phyloP scores from a whole-genome alignment of 768 basidiomycete species.

The Calocybe gangraenosa region DNA sequence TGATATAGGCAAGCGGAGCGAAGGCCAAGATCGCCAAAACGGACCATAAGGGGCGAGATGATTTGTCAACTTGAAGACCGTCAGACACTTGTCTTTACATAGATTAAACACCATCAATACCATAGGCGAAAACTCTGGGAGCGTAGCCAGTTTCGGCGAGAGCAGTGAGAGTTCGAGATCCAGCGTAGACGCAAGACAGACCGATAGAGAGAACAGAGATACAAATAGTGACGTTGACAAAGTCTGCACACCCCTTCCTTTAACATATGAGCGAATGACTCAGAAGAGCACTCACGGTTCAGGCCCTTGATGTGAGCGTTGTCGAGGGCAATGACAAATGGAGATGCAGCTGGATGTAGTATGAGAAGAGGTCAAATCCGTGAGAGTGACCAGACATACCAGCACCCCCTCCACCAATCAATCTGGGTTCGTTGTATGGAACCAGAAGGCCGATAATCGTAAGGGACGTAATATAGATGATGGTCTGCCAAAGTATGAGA shows the following conservation, averaged over 20 bases:
- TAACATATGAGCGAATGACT: background rate
- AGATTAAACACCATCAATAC: constrained; percentile 5
- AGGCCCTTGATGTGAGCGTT: constrained; percentile 36
- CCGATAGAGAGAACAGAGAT: constrained; percentile 44
- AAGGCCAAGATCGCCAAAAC: constrained; percentile 32
- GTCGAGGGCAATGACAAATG: constrained; percentile 41
- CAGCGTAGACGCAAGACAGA: constrained; percentile 41
- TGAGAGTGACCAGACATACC: constrained; percentile 10
- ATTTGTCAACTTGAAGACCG: constrained; percentile 34
- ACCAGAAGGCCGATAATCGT: constrained; percentile 39
- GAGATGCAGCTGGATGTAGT: constrained; percentile 29
- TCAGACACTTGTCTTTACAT: background rate
- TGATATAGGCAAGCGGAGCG: constrained; percentile 38
- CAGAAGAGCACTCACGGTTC: constrained; percentile 26
- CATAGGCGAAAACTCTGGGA: constrained; percentile 38
- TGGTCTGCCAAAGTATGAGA: constrained; percentile 22
- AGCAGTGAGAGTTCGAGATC: constrained; percentile 41
- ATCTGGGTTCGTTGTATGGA: constrained; percentile 31
- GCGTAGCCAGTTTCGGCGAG: constrained; percentile 45
- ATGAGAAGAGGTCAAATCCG: background rate
- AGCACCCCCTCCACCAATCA: constrained; percentile 34
- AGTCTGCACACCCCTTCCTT: constrained; percentile 16
- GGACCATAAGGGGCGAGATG: constrained; percentile 39
- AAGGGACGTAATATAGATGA: constrained; percentile 41
- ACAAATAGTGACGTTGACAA: constrained; percentile 41